Evolutionary conservation across 1,139 yeast species (phyloP).

Genomic region (Chernovozyma sophiae-reginae): DNA sequence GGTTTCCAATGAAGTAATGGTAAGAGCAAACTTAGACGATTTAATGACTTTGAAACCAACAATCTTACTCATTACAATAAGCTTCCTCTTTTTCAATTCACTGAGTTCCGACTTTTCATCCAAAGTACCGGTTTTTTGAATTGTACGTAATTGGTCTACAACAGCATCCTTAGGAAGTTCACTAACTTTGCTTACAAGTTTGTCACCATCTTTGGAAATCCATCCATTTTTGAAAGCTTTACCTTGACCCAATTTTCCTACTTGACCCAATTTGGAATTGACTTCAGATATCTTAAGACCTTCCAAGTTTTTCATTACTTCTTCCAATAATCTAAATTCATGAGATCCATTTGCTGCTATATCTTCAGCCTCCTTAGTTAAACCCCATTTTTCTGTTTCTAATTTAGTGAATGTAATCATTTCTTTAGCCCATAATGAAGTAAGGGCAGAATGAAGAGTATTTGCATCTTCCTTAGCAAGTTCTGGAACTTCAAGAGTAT

Average conservation of each 20-base stretch:
- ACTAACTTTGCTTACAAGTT: conserved; percentile 55
- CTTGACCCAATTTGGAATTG: conserved; percentile 67
- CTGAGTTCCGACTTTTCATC: conserved; percentile 61
- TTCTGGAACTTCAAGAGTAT: conserved; percentile 57
- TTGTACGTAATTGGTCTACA: conserved; percentile 56
- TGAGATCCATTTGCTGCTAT: conserved; percentile 82
- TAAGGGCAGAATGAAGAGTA: conserved; percentile 65
- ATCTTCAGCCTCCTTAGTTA: conserved; percentile 80
- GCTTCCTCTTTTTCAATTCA: conserved; percentile 93
- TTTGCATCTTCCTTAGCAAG: conserved; percentile 35
- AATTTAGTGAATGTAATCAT: conserved; percentile 74
- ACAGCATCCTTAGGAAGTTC: conserved; percentile 63
- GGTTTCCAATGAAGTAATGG: conserved; percentile 79
- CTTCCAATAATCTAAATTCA: conserved; percentile 76
- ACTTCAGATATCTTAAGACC: conserved; percentile 84
- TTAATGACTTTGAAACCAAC: conserved; percentile 74
- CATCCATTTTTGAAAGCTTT: conserved; percentile 98
- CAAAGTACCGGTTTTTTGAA: conserved; percentile 55
- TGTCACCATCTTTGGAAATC: conserved; percentile 86
- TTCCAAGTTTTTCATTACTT: conserved; percentile 69
- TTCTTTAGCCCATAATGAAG: conserved; percentile 78
- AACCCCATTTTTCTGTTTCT: conserved; percentile 72
- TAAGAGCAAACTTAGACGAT: conserved; percentile 80
- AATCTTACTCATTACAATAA: conserved; percentile 65
- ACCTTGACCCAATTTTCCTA: conserved; percentile 92